These are phyloP conservation scores for Didymellaceae sp. DNA, from an alignment of 2,329 filamentous ascomycete genomes.

Conservation along the genomic window DNA sequence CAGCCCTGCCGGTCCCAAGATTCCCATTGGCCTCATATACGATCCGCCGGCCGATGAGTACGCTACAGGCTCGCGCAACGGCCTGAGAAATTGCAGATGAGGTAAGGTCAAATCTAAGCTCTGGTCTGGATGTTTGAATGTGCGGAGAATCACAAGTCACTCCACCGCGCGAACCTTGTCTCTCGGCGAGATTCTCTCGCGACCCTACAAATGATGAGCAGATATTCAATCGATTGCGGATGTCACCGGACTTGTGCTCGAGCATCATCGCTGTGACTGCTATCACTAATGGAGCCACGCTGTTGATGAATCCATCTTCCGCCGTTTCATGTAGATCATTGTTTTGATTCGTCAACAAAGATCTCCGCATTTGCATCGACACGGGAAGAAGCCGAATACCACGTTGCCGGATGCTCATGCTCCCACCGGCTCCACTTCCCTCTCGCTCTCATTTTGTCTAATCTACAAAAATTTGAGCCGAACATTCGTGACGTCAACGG, in stretches of 20 bases:
- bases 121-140: constrained; percentile 9
- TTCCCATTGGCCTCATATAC: constrained; percentile 16
- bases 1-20: constrained; percentile 20
- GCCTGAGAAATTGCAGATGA: constrained; percentile 17
- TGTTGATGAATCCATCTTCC: neutral
- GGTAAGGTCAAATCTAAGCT: constrained; percentile 12
- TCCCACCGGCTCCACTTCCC: constrained; percentile 10
- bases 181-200: constrained; percentile 3
- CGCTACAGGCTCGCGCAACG: constrained; percentile 13
- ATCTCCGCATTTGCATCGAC: neutral
- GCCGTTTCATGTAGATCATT: neutral
- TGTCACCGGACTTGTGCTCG: neutral
- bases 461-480: neutral
- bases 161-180: constrained; percentile 4
- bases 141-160: constrained; percentile 10
- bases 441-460: neutral
- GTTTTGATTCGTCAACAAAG: neutral
- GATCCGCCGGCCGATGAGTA: constrained; percentile 17
- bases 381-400: constrained; percentile 1
- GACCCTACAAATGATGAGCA: neutral
- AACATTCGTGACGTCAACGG: constrained; percentile 12
- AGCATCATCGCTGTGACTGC: constrained; percentile 6
- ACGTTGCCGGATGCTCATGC: constrained; percentile 4
- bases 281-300: neutral
- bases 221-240: neutral